Conservation (phyloP, 331 rosid genomes). For the Quercus tomentella region DNA sequence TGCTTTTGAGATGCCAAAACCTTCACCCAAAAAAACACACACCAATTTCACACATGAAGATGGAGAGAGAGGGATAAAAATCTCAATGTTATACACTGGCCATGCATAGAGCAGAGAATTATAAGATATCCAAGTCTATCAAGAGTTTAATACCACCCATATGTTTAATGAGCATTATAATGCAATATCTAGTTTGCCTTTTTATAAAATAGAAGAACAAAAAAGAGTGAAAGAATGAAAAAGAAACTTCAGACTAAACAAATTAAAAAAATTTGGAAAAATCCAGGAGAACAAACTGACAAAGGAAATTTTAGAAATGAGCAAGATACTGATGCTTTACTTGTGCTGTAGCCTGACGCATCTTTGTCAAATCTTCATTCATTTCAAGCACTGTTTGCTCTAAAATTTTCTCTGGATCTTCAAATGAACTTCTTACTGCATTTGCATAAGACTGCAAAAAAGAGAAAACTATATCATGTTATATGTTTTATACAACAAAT, state of each 20-base stretch:
- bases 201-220: not conserved
- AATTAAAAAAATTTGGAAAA: not conserved
- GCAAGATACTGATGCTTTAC: conserved; percentile 31
- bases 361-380: conserved; percentile 93
- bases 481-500: not conserved
- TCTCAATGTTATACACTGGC: not conserved
- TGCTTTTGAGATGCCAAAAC: conserved; percentile 96
- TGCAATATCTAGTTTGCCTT: not conserved
- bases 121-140: not conserved
- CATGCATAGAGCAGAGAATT: not conserved
- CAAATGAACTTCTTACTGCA: conserved; percentile 80
- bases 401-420: conserved; percentile 95
- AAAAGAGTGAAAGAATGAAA: not conserved
- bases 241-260: not conserved
- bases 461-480: conserved; percentile 36
- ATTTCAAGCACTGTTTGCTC: conserved; percentile 96
- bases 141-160: not conserved
- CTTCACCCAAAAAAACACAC: conserved; percentile 23
- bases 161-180: not conserved
- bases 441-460: conserved; percentile 90
- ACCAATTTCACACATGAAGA: not conserved
- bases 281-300: no score
- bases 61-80: no score
- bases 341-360: conserved; percentile 99
- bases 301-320: no score